These are phyloP conservation scores for Mycena galopus DNA, from an alignment of 768 basidiomycete genomes.

Conservation along the genomic window DNA sequence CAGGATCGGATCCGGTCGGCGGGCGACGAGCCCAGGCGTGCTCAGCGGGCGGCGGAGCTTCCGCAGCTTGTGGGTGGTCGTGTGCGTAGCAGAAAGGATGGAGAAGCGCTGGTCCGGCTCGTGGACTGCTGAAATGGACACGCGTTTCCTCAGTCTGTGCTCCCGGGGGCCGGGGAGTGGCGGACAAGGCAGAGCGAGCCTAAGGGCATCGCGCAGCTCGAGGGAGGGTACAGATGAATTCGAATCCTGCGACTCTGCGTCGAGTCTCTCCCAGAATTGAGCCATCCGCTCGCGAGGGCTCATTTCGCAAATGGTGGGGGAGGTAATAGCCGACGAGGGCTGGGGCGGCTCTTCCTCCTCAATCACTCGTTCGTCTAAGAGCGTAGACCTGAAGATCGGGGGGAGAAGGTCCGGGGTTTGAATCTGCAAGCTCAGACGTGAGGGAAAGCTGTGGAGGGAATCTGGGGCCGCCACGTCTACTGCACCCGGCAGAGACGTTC, in stretches of 20 bases:
- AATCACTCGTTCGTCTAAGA: conserved; percentile 22
- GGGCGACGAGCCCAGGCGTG: conserved; percentile 41
- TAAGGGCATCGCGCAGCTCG: conserved; percentile 35
- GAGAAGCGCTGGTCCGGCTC: conserved; percentile 51
- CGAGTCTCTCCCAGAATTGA: conserved; percentile 62
- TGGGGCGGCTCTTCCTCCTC: conserved; percentile 19
- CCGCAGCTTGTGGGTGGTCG: conserved; percentile 59
- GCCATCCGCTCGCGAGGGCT: conserved; percentile 44
- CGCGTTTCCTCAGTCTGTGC: conserved; percentile 51
- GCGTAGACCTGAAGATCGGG: conserved; percentile 37
- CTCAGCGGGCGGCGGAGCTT: conserved; percentile 52
- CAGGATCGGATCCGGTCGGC: conserved; percentile 42
- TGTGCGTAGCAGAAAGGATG: conserved; percentile 50
- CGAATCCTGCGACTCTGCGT: conserved; percentile 44
- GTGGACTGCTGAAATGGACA: conserved; percentile 29
- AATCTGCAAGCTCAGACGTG: conserved; percentile 29
- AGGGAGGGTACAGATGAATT: conserved; percentile 22
- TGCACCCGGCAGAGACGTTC: conserved; percentile 23
- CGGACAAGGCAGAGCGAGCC: conserved; percentile 30
- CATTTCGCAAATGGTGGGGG: conserved; percentile 34
- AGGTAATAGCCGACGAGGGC: conserved; percentile 19
- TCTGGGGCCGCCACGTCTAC: conserved; percentile 12
- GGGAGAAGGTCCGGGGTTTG: conserved; percentile 31
- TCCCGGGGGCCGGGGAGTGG: conserved; percentile 41
- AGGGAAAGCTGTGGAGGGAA: background rate